Conservation (phyloP, 2,329 filamentous ascomycete species). For the Epichloe aotearoae region DNA sequence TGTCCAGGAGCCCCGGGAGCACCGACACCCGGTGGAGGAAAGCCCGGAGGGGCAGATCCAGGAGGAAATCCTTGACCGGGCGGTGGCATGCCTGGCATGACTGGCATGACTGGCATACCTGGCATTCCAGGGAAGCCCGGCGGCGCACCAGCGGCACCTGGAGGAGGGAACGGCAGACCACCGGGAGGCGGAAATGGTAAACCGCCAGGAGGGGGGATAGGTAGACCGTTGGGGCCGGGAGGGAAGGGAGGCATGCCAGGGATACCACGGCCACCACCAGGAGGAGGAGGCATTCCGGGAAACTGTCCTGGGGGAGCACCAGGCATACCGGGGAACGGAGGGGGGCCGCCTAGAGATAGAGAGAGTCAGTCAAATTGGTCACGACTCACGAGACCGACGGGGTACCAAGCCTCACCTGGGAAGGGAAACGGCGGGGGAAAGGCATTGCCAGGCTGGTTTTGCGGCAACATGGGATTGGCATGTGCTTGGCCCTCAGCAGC, state of each 20-base stretch:
- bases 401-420: slow-evolving; percentile 34
- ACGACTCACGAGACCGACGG: slow-evolving; percentile 9
- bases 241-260: slow-evolving; percentile 32
- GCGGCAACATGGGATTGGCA: slow-evolving; percentile 70
- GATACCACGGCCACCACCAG: slow-evolving; percentile 35
- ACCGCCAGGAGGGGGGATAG: slow-evolving; percentile 29
- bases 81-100: slow-evolving; percentile 24
- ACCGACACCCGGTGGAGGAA: background rate
- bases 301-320: slow-evolving; percentile 26
- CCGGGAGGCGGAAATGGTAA: slow-evolving; percentile 21
- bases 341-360: slow-evolving; percentile 29
- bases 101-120: slow-evolving; percentile 21
- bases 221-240: slow-evolving; percentile 14
- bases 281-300: slow-evolving; percentile 25
- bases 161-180: slow-evolving; percentile 26
- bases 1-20: slow-evolving; percentile 22
- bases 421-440: slow-evolving; percentile 46
- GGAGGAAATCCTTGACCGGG: slow-evolving; percentile 31
- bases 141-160: slow-evolving; percentile 17
- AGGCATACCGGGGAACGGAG: slow-evolving; percentile 43
- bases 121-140: slow-evolving; percentile 18
- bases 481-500: slow-evolving; percentile 82
- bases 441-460: slow-evolving; percentile 47
- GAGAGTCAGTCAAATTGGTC: slow-evolving; percentile 3
- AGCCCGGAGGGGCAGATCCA: slow-evolving; percentile 18